Evolutionary conservation across 2,329 filamentous ascomycete species (phyloP), one percentile per base, ranked within the genome.

Genomic region (Sphaerostilbella broomeana): DNA sequence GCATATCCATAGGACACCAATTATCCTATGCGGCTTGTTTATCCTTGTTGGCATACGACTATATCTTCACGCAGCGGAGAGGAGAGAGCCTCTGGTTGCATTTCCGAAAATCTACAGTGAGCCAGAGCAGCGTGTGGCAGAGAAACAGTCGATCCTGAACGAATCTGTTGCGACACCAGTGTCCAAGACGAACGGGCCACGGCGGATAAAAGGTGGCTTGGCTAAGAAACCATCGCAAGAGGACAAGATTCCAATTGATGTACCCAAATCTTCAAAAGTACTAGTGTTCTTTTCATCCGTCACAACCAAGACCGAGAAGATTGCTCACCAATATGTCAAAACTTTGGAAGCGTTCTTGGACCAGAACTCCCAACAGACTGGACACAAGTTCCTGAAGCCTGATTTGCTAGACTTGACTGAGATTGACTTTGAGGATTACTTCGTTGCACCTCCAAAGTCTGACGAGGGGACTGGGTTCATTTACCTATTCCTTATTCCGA

Each of bases 341-440:
- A 61, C 65, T 2, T 58, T 90, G 19, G 67, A 68, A 15, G 45
- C 54, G 49, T 52, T 75, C 12, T 69, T 85, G 13, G 64, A 72
- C 6, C 61, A 66, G 11, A 64, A 84, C 9, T 53, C 60, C 8
- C 50, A 52, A 35, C 55, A 60, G 12, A 55, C 59, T 0, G 54
- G 53, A 4, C 61, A 60, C 19, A 52, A 54, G 5, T 75, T 74
- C 47, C 55, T 72, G 1, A 64, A 75, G 25, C 80, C 86, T 1
- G 69, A 84, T 53, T 61, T 87, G 9, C 69, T 84, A 42, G 87
- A 97, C 54, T 66, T 97, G 18, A 81, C 89, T 3, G 81, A 95
- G 45, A 75, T 94, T 38, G 90, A 97, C 52, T 86, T 90, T 52
- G 90, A 98, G 53, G 88, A 95, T 55, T 95, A 84, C 62, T 97